Base-by-base conservation (phyloP, 768 basidiomycete species). In the Mycena latifolia region DNA sequence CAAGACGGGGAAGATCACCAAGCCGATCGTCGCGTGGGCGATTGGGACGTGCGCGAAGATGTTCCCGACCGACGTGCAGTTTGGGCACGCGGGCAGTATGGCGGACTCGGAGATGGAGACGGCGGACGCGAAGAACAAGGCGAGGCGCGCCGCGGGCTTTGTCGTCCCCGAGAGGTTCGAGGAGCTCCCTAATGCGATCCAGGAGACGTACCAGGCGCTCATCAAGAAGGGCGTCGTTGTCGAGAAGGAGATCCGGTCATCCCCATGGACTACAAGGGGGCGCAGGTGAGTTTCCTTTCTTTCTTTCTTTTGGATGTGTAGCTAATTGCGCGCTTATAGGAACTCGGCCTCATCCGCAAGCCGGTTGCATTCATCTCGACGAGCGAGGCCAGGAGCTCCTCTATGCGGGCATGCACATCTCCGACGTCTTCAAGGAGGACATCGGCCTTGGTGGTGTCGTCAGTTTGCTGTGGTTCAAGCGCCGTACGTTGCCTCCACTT, bases 231-330 rank as follows among this genome's bases (percentile, higher is more conserved):
- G 96, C 35, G 74, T 80, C 31, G 88, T 99, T 78, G 78, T 82
- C 37, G 90, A 89, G 69, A 84, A 89, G 83, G 73, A 80, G 39
- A 97, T 5, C 97, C 97, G 12, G 90, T 93, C 62, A 98, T 99
- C 77, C 97, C 97, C n/a, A 98, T 99, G 95, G 97, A 99, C 82
- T 99, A 98, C 90, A 98, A 99, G 86, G 98, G 97, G 97, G 96
- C 96, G 37, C 94, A 96, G 82, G 79, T 78, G 41, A 22, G 73
- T 66, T 20, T 56, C 29, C 54, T n/a, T n/a, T 22, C 37, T 18
- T 61, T 9, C 24, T 28, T 22, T 4, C 20, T 3, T n/a, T 5
- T 17, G 24, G 29, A 7, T 37, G 10, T 58, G 50, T n/a, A n/a
- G 20, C 51, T 69, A 51, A 64, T 48, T 45, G 20, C 10, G 35